Percentiles rank a stretch among this genome's conserved stretches.
These are phyloP conservation scores for Cryptococcus wingfieldii DNA, from an alignment of 1,284 basidiomycete species.

Conservation along the genomic window DNA sequence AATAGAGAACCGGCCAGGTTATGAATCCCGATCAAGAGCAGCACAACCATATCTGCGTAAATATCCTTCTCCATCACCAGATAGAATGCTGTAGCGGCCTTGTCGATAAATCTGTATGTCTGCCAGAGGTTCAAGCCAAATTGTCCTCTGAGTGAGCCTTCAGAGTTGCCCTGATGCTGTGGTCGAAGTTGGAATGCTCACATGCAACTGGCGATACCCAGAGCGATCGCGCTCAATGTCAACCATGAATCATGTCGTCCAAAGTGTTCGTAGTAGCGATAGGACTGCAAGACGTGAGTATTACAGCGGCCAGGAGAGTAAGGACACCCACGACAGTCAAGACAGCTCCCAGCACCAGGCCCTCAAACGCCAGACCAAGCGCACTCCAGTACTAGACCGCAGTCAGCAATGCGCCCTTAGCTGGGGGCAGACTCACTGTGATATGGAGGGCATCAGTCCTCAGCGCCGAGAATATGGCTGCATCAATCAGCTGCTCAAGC, in stretches of 20 bases:
- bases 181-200: conserved; percentile 2
- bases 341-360: conserved; percentile 9
- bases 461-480: conserved; percentile 7
- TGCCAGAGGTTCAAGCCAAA: conserved; percentile 13
- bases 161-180: background rate
- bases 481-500: conserved; percentile 2
- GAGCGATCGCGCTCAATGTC: conserved; percentile 5
- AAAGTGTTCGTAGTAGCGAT: conserved; percentile 11
- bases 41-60: conserved; percentile 11
- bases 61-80: conserved; percentile 8
- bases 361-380: conserved; percentile 6
- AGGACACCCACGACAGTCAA: conserved; percentile 6
- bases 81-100: conserved; percentile 8
- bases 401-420: background rate
- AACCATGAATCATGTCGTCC: conserved; percentile 1
- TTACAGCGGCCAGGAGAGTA: background rate
- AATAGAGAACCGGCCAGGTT: conserved; percentile 5
- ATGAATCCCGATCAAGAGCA: conserved; percentile 7
- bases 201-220: conserved; percentile 4
- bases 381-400: conserved; percentile 8
- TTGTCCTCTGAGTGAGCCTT: conserved; percentile 3
- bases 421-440: background rate
- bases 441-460: conserved; percentile 2
- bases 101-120: conserved; percentile 13
- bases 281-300: background rate